phyloP scores from a whole-genome alignment of 2,329 filamentous ascomycete species.

The Verticillium alfalfae region DNA sequence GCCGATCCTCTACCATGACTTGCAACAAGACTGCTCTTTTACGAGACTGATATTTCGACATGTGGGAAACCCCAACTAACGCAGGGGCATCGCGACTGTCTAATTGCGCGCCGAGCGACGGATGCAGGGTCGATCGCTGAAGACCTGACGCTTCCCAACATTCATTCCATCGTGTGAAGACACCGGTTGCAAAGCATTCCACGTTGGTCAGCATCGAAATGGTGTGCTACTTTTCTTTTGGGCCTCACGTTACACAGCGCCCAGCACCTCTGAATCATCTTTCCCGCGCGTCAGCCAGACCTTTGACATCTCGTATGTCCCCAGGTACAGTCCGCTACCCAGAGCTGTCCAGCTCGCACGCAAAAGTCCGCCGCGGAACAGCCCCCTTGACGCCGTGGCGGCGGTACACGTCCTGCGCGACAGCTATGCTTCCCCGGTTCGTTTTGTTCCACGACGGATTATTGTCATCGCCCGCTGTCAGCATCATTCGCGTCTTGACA shows the following conservation, averaged over 20 bases:
- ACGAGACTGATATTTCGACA: not conserved
- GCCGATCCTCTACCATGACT: not conserved
- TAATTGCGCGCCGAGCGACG: not conserved
- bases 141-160: not conserved
- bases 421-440: slow-evolving; percentile 43
- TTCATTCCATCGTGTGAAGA: not conserved
- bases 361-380: slow-evolving; percentile 72
- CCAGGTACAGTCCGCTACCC: slow-evolving; percentile 78
- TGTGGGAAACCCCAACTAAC: not conserved
- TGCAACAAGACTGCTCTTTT: not conserved
- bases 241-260: not conserved
- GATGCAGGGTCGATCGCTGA: not conserved
- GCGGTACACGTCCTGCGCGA: slow-evolving; percentile 59
- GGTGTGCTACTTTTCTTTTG: no score
- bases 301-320: slow-evolving; percentile 78
- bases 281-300: slow-evolving; percentile 49
- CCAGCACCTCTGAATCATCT: slow-evolving; percentile 18
- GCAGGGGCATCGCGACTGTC: not conserved
- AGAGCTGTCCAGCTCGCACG: slow-evolving; percentile 76
- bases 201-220: not conserved
- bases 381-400: slow-evolving; percentile 66
- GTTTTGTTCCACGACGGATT: slow-evolving; percentile 16
- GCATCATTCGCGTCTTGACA: slow-evolving; percentile 85
- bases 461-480: slow-evolving; percentile 46
- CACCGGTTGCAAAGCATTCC: not conserved